Percentiles rank a stretch among this genome's conserved stretches.
Evolutionary conservation across 805 yeast genomes (phyloP).

Genomic region (Hanseniaspora meyeri): DNA sequence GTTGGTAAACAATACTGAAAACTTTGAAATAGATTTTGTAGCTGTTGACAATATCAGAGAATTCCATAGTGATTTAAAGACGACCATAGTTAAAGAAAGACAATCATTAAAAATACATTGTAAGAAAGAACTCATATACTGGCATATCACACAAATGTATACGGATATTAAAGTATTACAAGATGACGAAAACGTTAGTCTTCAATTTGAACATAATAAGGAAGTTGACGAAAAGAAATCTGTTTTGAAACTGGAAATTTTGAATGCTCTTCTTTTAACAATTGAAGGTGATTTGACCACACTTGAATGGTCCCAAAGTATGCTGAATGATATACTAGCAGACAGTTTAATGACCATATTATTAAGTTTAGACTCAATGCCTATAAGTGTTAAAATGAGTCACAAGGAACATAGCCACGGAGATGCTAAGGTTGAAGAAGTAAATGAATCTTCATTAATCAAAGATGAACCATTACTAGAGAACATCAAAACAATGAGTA

Average conservation of each 20-base stretch:
- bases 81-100: constrained; percentile 71
- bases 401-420: constrained; percentile 40
- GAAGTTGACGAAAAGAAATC: constrained; percentile 30
- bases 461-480: constrained; percentile 11
- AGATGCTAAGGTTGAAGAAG: not conserved
- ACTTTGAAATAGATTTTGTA: constrained; percentile 73
- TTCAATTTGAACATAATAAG: constrained; percentile 9
- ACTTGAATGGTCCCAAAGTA: constrained; percentile 83
- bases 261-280: constrained; percentile 49
- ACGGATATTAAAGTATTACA: constrained; percentile 58
- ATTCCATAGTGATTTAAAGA: constrained; percentile 64
- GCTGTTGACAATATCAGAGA: constrained; percentile 82
- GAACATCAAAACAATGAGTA: not conserved
- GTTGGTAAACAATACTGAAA: constrained; percentile 61
- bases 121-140: constrained; percentile 62
- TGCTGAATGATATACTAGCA: constrained; percentile 84
- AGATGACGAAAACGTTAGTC: constrained; percentile 37
- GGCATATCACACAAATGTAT: constrained; percentile 94
- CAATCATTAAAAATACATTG: constrained; percentile 72
- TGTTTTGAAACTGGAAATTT: constrained; percentile 42
- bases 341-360: constrained; percentile 85
- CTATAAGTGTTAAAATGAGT: constrained; percentile 83
- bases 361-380: constrained; percentile 84
- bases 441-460: constrained; percentile 6
- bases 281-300: constrained; percentile 41